A percentile compares a stretch with the other conserved stretches of the same genome.
Conservation (phyloP, 2,329 filamentous ascomycete species). For the Hypoxylon sp. region DNA sequence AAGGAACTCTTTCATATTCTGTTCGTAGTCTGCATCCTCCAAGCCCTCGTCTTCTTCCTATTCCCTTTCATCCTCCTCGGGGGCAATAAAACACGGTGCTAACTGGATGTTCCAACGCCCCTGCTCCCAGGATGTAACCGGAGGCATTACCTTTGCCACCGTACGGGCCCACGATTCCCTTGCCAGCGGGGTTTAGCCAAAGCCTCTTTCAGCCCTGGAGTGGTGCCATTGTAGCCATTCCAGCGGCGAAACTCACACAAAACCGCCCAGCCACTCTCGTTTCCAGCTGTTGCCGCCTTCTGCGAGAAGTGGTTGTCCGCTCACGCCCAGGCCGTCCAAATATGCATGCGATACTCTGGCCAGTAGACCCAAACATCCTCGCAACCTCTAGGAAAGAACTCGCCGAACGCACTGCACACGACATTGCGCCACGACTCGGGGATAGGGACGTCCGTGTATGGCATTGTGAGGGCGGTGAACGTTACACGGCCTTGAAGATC, state of each 20-base stretch:
- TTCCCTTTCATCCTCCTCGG: constrained; percentile 5
- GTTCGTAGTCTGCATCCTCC: not conserved
- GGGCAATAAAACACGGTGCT: not conserved
- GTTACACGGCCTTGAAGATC: constrained; percentile 20
- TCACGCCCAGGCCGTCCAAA: constrained; percentile 11
- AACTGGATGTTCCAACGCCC: constrained; percentile 22
- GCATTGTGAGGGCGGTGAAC: constrained; percentile 8
- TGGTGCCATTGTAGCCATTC: constrained; percentile 1
- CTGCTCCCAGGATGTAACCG: constrained; percentile 26
- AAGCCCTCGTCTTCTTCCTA: not conserved
- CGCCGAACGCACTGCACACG: constrained; percentile 1
- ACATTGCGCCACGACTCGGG: not conserved
- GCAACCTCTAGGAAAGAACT: constrained; percentile 14
- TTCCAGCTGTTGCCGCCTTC: not conserved
- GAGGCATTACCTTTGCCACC: constrained; percentile 20
- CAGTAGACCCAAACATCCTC: constrained; percentile 7
- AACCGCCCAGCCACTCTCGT: not conserved
- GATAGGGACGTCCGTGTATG: not conserved
- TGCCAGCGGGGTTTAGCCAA: constrained; percentile 2
- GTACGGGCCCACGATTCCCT: constrained; percentile 18
- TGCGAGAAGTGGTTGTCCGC: constrained; percentile 5
- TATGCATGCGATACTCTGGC: not conserved
- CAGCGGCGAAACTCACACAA: constrained; percentile 22
- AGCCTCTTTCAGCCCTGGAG: constrained; percentile 8
- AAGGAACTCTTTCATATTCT: constrained; percentile 3